Base-by-base conservation (phyloP, 129 eudicot species). In the Flaveria robusta region DNA sequence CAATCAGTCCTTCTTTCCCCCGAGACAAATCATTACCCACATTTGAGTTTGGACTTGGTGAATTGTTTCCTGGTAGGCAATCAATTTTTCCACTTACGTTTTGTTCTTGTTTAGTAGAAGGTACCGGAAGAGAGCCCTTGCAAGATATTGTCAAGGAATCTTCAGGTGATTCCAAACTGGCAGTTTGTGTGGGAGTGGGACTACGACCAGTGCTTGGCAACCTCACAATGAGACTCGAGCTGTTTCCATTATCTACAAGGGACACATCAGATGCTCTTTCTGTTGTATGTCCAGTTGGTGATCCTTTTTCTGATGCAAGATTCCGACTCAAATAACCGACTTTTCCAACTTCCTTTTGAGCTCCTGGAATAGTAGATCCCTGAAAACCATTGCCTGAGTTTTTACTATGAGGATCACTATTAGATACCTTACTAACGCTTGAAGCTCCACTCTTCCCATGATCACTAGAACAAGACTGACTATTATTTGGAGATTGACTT, bases 401-500 rank as follows among this genome's bases (percentile, higher is more conserved):
- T 29, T 96, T 83, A 49, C 75, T 76, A 15, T 87, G 87, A 64
- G 92, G 77, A 76, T 77, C 82, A 69, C 88, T 68, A 41, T 56
- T 74, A 10, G 95, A 82, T 19, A 73, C 65, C 74, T 87, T 91
- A 77, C 79, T 81, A 87, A 14, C 87, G 43, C 71, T 74, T 45
- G 87, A 80, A 26, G 74, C 71, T 24, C 72, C 87, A 2, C 82
- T 70, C 39, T 86, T 88, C 50, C 80, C 90, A 51, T 78, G 86
- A 66, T 86, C 93, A 81, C 93, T 91, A 13, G 90, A 86, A 14
- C 77, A 71, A 14, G 91, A 84, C 47, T 83, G 97, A 62, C 92
- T 84, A 70, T 90, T 82, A 47, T 85, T 93, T 69, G 90, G 97
- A 41, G 97, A 93, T 75, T 88, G 98, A 80, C 91, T 88, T 42